Evolutionary conservation across 108 stramenopile species (phyloP).

Genomic region (Conticribra guillardii): DNA sequence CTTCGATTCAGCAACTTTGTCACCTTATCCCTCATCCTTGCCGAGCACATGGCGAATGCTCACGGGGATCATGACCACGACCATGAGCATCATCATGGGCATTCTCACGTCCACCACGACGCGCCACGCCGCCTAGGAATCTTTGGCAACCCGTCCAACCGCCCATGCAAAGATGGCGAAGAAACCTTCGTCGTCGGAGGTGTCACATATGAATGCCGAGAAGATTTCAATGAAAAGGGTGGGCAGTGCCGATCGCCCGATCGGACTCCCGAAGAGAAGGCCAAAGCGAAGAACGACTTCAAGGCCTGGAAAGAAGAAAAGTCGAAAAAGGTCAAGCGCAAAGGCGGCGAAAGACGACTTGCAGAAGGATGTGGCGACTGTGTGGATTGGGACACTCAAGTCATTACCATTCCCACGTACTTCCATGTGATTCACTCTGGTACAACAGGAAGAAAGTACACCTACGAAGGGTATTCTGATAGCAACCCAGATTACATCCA

Average conservation of each 20-base stretch:
- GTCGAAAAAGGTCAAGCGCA: background rate
- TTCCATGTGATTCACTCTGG: slow-evolving; percentile 16
- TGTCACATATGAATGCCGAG: background rate
- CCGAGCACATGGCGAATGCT: too few species aligned
- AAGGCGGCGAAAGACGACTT: background rate
- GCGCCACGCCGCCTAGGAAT: background rate
- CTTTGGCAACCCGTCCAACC: too few species aligned
- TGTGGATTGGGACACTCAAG: background rate
- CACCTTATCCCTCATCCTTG: too few species aligned
- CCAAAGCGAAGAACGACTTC: background rate
- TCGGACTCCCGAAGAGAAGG: background rate
- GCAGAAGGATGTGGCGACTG: slow-evolving; percentile 7
- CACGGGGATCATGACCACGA: background rate
- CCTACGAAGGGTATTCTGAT: too few species aligned
- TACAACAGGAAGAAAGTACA: background rate
- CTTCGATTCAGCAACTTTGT: too few species aligned
- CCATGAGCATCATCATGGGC: background rate
- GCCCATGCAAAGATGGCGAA: background rate
- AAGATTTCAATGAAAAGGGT: background rate
- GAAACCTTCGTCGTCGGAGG: background rate
- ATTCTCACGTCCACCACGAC: background rate
- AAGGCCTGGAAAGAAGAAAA: background rate
- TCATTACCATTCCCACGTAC: slow-evolving; percentile 19
- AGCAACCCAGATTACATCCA: background rate
- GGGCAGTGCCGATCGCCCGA: background rate